Conservation (phyloP, 2,329 filamentous ascomycete genomes). For the Keithomyces neogunnii region DNA sequence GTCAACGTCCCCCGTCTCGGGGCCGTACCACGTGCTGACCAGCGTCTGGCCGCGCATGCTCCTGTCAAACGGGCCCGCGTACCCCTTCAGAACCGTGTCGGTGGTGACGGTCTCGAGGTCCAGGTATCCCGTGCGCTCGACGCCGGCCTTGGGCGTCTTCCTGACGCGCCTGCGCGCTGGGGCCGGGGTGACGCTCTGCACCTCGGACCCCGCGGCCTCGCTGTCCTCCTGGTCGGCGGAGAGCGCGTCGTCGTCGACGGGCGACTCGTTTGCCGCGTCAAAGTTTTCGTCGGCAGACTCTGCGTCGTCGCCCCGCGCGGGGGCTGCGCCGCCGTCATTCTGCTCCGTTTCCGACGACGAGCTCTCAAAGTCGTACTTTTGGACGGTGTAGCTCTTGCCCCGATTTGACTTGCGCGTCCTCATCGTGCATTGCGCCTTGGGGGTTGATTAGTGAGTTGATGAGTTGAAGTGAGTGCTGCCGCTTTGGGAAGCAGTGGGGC, state of each 20-base stretch:
- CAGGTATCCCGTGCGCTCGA: slow-evolving; percentile 14
- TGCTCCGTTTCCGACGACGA: slow-evolving; percentile 1
- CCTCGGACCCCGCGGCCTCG: background rate
- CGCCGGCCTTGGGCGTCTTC: slow-evolving; percentile 7
- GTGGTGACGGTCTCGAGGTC: slow-evolving; percentile 25
- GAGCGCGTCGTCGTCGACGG: background rate
- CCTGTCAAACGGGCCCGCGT: slow-evolving; percentile 27
- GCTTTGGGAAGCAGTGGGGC: background rate
- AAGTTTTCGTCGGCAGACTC: slow-evolving; percentile 12
- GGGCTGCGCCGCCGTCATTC: background rate
- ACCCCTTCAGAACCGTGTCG: slow-evolving; percentile 23
- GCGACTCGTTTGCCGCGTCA: background rate
- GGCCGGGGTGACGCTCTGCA: slow-evolving; percentile 3
- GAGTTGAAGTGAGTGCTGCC: background rate
- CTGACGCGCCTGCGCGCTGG: slow-evolving; percentile 15
- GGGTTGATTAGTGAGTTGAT: background rate
- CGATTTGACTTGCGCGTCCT: slow-evolving; percentile 29
- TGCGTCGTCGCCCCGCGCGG: slow-evolving; percentile 10
- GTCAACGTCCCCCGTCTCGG: slow-evolving; percentile 24
- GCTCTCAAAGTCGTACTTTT: slow-evolving; percentile 27
- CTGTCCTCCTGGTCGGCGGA: slow-evolving; percentile 13
- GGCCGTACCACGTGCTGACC: slow-evolving; percentile 34
- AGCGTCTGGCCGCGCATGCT: slow-evolving; percentile 23
- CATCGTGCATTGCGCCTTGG: slow-evolving; percentile 16
- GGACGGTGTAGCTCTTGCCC: slow-evolving; percentile 22